phyloP scores from a whole-genome alignment of 345 rosid genomes.

The Abelmoschus esculentus region DNA sequence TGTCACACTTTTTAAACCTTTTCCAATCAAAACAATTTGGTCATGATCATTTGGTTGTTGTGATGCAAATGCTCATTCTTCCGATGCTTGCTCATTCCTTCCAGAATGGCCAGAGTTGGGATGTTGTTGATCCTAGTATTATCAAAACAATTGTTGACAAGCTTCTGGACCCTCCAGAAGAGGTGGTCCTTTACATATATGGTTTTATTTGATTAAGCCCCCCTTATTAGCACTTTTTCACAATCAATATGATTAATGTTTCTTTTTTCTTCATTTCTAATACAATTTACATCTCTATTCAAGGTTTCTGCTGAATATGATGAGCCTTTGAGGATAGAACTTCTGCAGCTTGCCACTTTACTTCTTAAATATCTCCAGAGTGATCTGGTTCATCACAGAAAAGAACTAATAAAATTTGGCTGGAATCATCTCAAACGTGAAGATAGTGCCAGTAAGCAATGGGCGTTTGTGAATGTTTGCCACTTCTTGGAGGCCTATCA shows the following conservation, averaged over 20 bases:
- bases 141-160: conserved; percentile 93
- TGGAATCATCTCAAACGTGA: conserved; percentile 99
- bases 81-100: conserved; percentile 99
- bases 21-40: conserved; percentile 89
- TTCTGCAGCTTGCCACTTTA: conserved; percentile 91
- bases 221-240: conserved; percentile 8
- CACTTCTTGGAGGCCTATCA: conserved; percentile 99
- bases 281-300: not conserved
- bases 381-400: conserved; percentile 95
- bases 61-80: conserved; percentile 98
- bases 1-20: conserved; percentile 79
- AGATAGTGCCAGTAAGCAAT: conserved; percentile 99
- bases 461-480: conserved; percentile 99
- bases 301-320: conserved; percentile 99
- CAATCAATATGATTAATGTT: conserved; percentile 6
- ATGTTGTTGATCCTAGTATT: conserved; percentile 79
- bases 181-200: not conserved
- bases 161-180: conserved; percentile 98
- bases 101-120: conserved; percentile 86
- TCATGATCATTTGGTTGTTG: conserved; percentile 91
- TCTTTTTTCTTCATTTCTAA: conserved; percentile 8
- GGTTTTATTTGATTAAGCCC: not conserved
- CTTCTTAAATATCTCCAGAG: conserved; percentile 91
- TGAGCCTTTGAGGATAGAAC: conserved; percentile 95
- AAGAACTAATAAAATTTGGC: conserved; percentile 96